phyloP scores from a whole-genome alignment of 75 land plant species.

The Larix kaempferi region DNA sequence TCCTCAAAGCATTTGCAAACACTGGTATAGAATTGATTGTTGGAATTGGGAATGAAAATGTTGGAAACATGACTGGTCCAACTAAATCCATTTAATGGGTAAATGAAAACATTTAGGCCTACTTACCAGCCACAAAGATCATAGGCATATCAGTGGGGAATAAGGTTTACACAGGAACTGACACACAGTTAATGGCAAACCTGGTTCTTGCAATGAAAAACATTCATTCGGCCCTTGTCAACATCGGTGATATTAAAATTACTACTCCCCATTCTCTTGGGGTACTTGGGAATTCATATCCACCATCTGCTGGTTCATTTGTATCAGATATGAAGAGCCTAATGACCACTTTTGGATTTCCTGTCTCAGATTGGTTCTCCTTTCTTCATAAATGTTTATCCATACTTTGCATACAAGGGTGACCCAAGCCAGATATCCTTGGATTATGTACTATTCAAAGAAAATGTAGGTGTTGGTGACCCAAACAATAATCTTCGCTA shows the following conservation, averaged over 20 bases:
- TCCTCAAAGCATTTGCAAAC: constrained; percentile 59
- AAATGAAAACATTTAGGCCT: constrained; percentile 37
- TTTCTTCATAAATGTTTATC: constrained; percentile 74
- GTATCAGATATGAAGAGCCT: constrained; percentile 22
- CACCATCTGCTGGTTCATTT: constrained; percentile 63
- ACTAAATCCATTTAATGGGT: constrained; percentile 44
- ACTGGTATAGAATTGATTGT: constrained; percentile 60
- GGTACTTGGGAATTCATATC: constrained; percentile 53
- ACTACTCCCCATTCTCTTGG: constrained; percentile 65
- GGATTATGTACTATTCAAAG: constrained; percentile 59
- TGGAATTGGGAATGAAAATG: constrained; percentile 46
- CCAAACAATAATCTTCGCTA: constrained; percentile 33
- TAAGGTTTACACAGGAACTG: constrained; percentile 57
- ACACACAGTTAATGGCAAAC: constrained; percentile 24
- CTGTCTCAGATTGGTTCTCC: constrained; percentile 49
- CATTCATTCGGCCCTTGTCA: constrained; percentile 38
- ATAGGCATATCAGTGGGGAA: constrained; percentile 66
- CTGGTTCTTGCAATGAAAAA: constrained; percentile 72
- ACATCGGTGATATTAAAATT: constrained; percentile 37
- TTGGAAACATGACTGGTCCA: constrained; percentile 34
- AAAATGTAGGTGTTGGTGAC: constrained; percentile 43
- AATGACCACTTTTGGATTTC: constrained; percentile 49
- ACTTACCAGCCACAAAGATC: constrained; percentile 64
- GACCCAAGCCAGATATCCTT: constrained; percentile 39
- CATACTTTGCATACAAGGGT: constrained; percentile 66